Base-by-base conservation (phyloP, 2,329 filamentous ascomycete species). In the Penicillium brevicompactum region DNA sequence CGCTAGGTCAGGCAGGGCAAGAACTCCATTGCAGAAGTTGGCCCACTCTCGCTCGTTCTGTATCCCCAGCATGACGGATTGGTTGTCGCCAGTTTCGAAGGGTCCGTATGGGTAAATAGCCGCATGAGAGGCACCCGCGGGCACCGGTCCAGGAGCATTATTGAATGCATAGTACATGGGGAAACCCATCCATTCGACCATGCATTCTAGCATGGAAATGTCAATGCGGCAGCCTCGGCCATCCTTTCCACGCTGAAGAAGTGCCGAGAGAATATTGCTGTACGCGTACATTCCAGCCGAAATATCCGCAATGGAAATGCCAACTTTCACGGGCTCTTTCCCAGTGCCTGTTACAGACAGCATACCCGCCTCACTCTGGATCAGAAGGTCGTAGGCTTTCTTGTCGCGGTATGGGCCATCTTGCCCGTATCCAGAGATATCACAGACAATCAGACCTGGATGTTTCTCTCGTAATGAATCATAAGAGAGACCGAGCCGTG, bases 181-280 rank as follows among this genome's bases (percentile, higher is more conserved):
- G 46, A 84, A 85, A 0, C 71, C 71, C 82, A 84, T 85, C 82
- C 83, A 85, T 61, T 85, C 82, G 0, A 78, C 74, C 81, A 84
- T 82, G 46, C 78, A 77, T 63, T 85, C 82, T 7, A 85, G 70
- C 82, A 85, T 85, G 1, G 80, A 82, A 14, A 85, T 79, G 42
- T 85, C 82, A 18, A 84, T 74, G 16, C 76, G 73, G 31, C 75
- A 78, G 0, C 82, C 82, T 30, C 70, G 68, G 0, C 80, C 80
- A 0, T 80, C 80, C 58, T 78, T 81, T 1, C 66, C 70, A 0
- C 82, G 76, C 59, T 80, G 77, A 18, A 82, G 61, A 4, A 84
- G 57, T 0, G 81, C 82, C 0, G 78, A 78, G 4, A 84, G 67
- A 37, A 84, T 82, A 50, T 78, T 81, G 24, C 73, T 76, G 60